Evolutionary conservation across 108 stramenopile species (phyloP).

Genomic region (Discostella stelligeroides): DNA sequence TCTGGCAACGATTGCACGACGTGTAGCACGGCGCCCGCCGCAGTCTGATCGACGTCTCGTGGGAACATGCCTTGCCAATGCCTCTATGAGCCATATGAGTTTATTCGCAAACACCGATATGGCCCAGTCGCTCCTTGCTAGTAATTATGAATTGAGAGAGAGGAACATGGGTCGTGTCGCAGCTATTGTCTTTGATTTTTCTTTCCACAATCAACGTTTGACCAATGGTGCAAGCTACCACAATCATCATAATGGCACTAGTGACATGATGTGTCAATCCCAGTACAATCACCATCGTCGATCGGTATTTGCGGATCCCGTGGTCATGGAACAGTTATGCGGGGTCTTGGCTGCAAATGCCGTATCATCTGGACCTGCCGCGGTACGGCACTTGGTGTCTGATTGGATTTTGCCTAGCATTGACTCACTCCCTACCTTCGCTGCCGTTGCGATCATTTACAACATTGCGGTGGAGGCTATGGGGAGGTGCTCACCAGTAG

Average conservation of each 20-base stretch:
- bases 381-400: slow-evolving; percentile 58
- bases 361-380: slow-evolving; percentile 66
- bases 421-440: slow-evolving; percentile 52
- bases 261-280: neutral
- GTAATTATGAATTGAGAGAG: slow-evolving; percentile 73
- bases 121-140: slow-evolving; percentile 52
- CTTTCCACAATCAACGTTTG: slow-evolving; percentile 31
- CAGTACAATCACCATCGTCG: neutral
- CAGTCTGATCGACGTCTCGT: slow-evolving; percentile 58
- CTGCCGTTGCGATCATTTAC: slow-evolving; percentile 51
- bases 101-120: slow-evolving; percentile 32
- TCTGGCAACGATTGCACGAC: slow-evolving; percentile 68
- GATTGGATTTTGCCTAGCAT: slow-evolving; percentile 82
- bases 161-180: slow-evolving; percentile 81
- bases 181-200: slow-evolving; percentile 72
- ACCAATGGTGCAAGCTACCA: neutral
- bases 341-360: slow-evolving; percentile 77
- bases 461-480: slow-evolving; percentile 63
- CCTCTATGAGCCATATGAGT: slow-evolving; percentile 47
- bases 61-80: slow-evolving; percentile 67
- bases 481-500: slow-evolving; percentile 53
- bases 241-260: neutral
- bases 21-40: slow-evolving; percentile 70
- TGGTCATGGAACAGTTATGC: slow-evolving; percentile 75
- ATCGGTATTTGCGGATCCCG: slow-evolving; percentile 67